Evolutionary conservation across 1,284 basidiomycete species (phyloP).

Genomic region (Cutaneotrichosporon spelunceum): DNA sequence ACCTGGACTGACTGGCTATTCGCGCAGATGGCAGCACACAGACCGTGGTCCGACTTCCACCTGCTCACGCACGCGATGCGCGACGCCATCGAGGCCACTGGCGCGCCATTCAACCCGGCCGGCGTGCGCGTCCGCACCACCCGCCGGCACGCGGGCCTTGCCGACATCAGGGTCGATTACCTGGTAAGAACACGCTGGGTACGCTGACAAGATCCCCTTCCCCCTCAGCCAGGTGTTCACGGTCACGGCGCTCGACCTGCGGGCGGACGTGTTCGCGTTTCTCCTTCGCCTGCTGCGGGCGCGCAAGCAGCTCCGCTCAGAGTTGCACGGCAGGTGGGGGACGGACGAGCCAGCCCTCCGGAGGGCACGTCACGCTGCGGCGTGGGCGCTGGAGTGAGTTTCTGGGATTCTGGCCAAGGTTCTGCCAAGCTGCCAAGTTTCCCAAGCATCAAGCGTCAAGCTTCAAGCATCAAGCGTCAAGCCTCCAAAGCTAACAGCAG

Average conservation of each 20-base stretch:
- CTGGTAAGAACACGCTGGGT: constrained; percentile 50
- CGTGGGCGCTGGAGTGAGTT: constrained; percentile 78
- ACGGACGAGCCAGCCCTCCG: constrained; percentile 64
- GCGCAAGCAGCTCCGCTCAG: constrained; percentile 58
- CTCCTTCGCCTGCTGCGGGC: constrained; percentile 70
- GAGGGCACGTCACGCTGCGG: constrained; percentile 66
- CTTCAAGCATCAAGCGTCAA: too few species aligned
- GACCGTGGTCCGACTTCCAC: constrained; percentile 77
- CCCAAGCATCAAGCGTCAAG: too few species aligned
- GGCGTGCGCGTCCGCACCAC: constrained; percentile 68
- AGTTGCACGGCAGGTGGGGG: constrained; percentile 47
- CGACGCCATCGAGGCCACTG: constrained; percentile 60
- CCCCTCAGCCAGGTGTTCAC: constrained; percentile 76
- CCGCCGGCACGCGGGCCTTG: constrained; percentile 55
- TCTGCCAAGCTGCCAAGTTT: too few species aligned
- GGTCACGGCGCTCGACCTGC: constrained; percentile 59
- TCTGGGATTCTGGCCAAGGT: not conserved
- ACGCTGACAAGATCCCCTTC: constrained; percentile 58
- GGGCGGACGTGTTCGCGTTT: constrained; percentile 71
- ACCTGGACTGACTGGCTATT: constrained; percentile 70
- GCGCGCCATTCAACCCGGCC: constrained; percentile 61
- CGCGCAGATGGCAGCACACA: constrained; percentile 59
- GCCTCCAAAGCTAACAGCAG: constrained; percentile 54
- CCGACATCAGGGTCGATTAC: constrained; percentile 68
- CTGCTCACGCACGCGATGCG: constrained; percentile 72